These are phyloP conservation scores for Chytriomyces sp. DNA, from an alignment of 192 early-diverging fungal species.

Conservation along the genomic window DNA sequence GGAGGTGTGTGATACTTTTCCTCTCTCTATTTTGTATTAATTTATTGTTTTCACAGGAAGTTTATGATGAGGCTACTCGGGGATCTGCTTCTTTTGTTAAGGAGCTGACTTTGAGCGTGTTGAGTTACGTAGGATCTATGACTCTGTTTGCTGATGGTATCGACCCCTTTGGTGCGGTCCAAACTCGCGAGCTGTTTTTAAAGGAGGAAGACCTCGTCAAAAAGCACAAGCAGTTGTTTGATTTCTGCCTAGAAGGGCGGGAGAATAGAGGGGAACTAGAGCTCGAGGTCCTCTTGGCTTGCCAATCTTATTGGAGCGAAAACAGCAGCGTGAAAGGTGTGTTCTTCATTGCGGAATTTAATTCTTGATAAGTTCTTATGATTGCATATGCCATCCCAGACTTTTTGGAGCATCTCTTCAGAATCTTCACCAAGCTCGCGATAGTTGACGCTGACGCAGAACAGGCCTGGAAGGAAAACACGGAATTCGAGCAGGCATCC, in stretches of 20 bases:
- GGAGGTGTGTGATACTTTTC: constrained; percentile 3
- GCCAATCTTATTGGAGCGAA: constrained; percentile 30
- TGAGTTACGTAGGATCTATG: constrained; percentile 19
- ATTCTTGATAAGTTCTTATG: background rate
- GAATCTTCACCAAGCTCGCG: constrained; percentile 37
- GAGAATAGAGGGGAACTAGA: constrained; percentile 12
- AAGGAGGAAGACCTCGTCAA: constrained; percentile 32
- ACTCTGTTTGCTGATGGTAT: constrained; percentile 37
- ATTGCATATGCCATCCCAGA: constrained; percentile 12
- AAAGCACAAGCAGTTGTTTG: constrained; percentile 25
- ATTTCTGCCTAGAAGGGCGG: background rate
- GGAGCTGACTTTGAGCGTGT: constrained; percentile 15
- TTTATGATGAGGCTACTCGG: constrained; percentile 3
- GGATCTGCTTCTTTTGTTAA: constrained; percentile 20
- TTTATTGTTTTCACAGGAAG: background rate
- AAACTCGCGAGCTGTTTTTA: constrained; percentile 26
- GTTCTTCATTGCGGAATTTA: constrained; percentile 10
- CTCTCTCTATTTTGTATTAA: constrained; percentile 7
- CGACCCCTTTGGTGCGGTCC: constrained; percentile 12
- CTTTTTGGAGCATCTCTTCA: constrained; percentile 49
- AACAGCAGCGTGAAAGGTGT: constrained; percentile 18
- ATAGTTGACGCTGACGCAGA: constrained; percentile 40
- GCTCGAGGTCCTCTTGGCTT: constrained; percentile 29
- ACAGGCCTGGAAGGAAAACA: constrained; percentile 28
- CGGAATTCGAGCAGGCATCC: constrained; percentile 16